Base-by-base conservation (phyloP, 768 basidiomycete genomes). In the Cystobasidium tubakii region DNA sequence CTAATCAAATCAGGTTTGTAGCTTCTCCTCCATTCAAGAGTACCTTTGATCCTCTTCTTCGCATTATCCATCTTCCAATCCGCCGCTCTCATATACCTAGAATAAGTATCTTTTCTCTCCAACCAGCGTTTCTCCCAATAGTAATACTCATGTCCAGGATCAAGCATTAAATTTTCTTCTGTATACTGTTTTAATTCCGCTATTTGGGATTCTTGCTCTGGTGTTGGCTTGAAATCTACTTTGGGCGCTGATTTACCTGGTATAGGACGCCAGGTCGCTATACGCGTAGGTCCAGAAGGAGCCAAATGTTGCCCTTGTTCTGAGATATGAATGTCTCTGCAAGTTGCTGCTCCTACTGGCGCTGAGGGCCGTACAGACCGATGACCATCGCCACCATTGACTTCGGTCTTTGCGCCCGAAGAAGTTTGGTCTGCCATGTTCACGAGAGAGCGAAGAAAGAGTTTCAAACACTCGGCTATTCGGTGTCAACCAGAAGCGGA, bases 21-120 rank as follows among this genome's bases (percentile, higher is more conserved):
- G 70, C 91, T 89, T 55, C 91, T 83, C 74, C 91, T 84, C 92
- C 92, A 93, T 75, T 90, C 89, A 2, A 93, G 73, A 0, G 90
- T 92, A 0, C 84, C 86, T 79, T 88, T 87, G 74, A 92, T 87
- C 63, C 92, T 84, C 79, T 86, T 87, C 82, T 91, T 87, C 13
- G 86, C 90, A 65, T 94, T 89, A 29, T 85, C 84, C 39, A 88
- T 78, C 79, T 88, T 87, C 90, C 91, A 92, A 78, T 92, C 92
- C 1, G 89, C 85, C 0, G 91, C 90, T 34, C 91, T 87, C 85
- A 91, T 87, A 79, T 92, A 94, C 17, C 91, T 87, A 25, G 87
- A 79, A 80, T 91, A 81, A 31, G 64, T 66, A 23, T 66, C 31
- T 87, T 90, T 43, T 86, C 85, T 80, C 82, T 86, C 82, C 4